Percentiles rank a stretch among this genome's conserved stretches.
phyloP scores from a whole-genome alignment of 768 basidiomycete species.

The Lactarius evosmus region DNA sequence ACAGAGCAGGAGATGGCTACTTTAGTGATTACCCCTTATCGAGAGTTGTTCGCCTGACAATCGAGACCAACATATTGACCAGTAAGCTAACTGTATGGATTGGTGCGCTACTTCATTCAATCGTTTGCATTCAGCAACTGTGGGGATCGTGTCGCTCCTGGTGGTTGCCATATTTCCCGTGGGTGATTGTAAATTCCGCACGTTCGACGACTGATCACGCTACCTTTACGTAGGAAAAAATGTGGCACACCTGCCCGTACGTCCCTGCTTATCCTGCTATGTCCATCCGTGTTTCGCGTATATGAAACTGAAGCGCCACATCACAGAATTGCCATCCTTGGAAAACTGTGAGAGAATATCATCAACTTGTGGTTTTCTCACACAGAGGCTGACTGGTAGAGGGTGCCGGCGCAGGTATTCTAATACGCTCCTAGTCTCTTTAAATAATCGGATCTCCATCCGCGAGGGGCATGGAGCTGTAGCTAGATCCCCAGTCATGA shows the following conservation, averaged over 20 bases:
- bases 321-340: slow-evolving; percentile 4
- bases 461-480: neutral
- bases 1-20: neutral
- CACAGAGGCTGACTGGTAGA: neutral
- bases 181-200: neutral
- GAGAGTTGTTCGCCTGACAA: slow-evolving; percentile 29
- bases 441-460: slow-evolving; percentile 17
- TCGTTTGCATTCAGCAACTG: slow-evolving; percentile 1
- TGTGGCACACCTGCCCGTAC: neutral
- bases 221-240: neutral
- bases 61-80: slow-evolving; percentile 31
- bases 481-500: neutral
- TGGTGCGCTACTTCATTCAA: neutral
- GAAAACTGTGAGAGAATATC: slow-evolving; percentile 13
- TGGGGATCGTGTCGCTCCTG: neutral
- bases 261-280: neutral
- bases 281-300: neutral
- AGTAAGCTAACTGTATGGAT: neutral
- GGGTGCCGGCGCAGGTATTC: slow-evolving; percentile 7
- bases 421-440: slow-evolving; percentile 12
- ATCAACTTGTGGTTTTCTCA: neutral
- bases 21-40: slow-evolving; percentile 18
- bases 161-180: slow-evolving; percentile 8
- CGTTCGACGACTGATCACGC: neutral
- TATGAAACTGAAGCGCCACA: neutral